Conservation (phyloP, 257 asterid species). For the Henckelia pumila region DNA sequence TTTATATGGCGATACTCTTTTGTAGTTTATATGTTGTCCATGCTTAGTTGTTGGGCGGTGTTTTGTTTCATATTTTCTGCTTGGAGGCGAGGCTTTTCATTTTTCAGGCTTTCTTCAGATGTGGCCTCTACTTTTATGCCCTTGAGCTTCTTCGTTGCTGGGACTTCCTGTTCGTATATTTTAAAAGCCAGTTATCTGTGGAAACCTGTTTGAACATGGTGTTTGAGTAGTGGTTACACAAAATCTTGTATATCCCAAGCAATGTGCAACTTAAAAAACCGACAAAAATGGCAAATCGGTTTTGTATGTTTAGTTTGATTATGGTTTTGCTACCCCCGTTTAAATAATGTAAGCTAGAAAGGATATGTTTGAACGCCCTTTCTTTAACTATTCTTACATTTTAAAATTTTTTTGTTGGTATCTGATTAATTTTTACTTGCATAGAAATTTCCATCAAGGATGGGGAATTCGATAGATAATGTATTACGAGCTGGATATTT, state of each 20-base stretch:
- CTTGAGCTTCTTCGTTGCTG: neutral
- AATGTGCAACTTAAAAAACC: neutral
- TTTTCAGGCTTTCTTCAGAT: neutral
- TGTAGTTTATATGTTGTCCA: too few species aligned
- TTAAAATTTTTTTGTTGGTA: neutral
- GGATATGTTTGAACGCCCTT: neutral
- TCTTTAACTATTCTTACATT: neutral
- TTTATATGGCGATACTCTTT: neutral
- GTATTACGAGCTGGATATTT: constrained; percentile 28
- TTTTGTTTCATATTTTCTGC: too few species aligned
- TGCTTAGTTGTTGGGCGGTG: too few species aligned
- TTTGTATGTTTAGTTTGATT: too few species aligned
- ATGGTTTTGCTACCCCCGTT: too few species aligned
- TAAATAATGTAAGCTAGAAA: too few species aligned
- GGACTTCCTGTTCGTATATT: neutral
- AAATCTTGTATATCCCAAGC: neutral
- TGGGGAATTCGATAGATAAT: constrained; percentile 30
- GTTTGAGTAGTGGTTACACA: neutral
- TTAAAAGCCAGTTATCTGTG: neutral
- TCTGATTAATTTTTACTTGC: constrained; percentile 9
- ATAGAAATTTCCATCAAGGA: constrained; percentile 46
- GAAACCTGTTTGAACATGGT: neutral
- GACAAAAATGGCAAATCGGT: neutral
- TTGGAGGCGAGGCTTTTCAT: too few species aligned
- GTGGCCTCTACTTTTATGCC: neutral